Evolutionary conservation across 2,329 filamentous ascomycete genomes (phyloP), one percentile per base, ranked within the genome.

Genomic region (Stagonosporopsis vannaccii): DNA sequence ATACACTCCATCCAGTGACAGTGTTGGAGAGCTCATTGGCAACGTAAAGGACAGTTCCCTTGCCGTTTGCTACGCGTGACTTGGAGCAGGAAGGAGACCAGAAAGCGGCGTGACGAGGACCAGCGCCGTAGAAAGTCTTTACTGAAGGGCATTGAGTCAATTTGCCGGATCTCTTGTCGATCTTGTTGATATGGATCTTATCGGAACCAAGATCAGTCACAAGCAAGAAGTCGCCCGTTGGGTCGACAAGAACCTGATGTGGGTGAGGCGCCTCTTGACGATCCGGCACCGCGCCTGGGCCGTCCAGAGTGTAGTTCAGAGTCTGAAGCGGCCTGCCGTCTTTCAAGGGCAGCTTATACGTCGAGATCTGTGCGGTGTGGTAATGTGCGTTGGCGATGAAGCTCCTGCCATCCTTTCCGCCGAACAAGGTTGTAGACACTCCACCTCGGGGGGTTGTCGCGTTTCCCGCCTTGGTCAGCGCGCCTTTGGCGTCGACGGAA

Each of bases 191-290:
- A 56, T 82, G 82, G 51, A 85, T 75, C 23, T 82, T 67, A 63
- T 86, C 84, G 6, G 82, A 81, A 36, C 84, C 84, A 4, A 86
- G 78, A 60, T 86, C 84, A 1, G 81, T 78, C 13, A 79, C 77
- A 1, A 86, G 70, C 22, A 85, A 62, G 65, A 79, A 85, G 35
- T 75, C 66, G n/a, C 81, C 81, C 0, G 81, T 81, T 1, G 80
- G 82, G 58, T 82, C 84, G 11, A 77, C 71, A 60, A 82, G 77
- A 6, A 79, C 79, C 19, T 81, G 78, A 71, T 86, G 84, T 6
- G 83, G 84, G 61, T 86, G 84, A 9, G 84, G 77, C 6, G 77
- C 79, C 58, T 85, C 80, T 68, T 87, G 84, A 20, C 84, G 80
- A 32, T 66, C 69, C 5, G 80, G 72, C 42, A 77, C 72, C 13